Evolutionary conservation across 257 asterid species (phyloP).

Genomic region (Solanum etuberosum): DNA sequence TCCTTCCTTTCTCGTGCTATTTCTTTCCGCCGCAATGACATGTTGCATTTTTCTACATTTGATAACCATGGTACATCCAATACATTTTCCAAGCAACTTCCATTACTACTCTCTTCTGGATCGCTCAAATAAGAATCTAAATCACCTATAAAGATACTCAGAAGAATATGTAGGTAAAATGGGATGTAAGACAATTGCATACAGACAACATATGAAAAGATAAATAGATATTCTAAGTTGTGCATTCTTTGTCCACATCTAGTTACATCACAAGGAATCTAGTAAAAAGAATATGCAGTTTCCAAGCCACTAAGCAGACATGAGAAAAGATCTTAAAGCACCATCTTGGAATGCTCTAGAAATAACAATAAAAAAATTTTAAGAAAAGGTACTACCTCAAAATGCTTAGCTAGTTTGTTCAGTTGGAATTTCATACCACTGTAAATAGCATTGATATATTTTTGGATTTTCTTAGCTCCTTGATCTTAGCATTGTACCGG

Average conservation of each 20-base stretch:
- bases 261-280: neutral
- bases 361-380: neutral
- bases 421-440: neutral
- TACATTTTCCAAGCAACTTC: neutral
- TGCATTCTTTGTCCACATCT: neutral
- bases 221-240: neutral
- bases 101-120: neutral
- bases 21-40: constrained; percentile 39
- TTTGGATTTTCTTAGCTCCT: neutral
- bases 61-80: constrained; percentile 34
- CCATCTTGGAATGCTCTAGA: neutral
- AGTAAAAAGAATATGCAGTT: neutral
- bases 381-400: neutral
- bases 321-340: neutral
- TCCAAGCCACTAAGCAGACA: neutral
- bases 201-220: neutral
- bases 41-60: constrained; percentile 4
- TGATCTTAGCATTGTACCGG: neutral
- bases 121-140: constrained; percentile 28
- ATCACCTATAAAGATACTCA: constrained; percentile 36
- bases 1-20: constrained; percentile 48
- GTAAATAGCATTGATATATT: neutral
- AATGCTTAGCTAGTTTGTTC: neutral
- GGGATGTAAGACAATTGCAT: neutral
- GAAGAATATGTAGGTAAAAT: neutral